phyloP scores from a whole-genome alignment of 2,329 filamentous ascomycete genomes.

The Aspergillus sp. region DNA sequence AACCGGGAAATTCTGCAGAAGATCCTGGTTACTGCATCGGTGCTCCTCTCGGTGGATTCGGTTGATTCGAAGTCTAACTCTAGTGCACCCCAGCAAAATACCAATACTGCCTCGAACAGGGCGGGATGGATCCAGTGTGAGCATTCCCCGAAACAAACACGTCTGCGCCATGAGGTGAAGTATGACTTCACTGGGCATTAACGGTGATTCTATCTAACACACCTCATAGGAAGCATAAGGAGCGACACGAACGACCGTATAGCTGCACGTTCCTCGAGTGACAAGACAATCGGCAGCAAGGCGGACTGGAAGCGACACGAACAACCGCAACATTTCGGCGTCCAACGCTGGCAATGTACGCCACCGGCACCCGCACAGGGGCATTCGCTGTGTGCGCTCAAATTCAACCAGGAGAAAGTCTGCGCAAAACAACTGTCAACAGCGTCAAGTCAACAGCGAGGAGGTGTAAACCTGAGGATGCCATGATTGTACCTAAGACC shows the following conservation, averaged over 20 bases:
- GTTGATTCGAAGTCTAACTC: slow-evolving; percentile 7
- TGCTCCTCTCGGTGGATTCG: slow-evolving; percentile 21
- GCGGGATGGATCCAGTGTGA: slow-evolving; percentile 32
- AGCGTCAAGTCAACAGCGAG: slow-evolving; percentile 45
- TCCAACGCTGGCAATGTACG: slow-evolving; percentile 72
- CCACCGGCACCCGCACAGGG: slow-evolving; percentile 32
- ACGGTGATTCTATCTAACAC: neutral
- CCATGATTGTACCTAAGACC: neutral
- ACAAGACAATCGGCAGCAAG: slow-evolving; percentile 81
- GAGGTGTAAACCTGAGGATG: slow-evolving; percentile 22
- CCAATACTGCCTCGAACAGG: slow-evolving; percentile 20
- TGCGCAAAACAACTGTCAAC: slow-evolving; percentile 64
- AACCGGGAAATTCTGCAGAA: slow-evolving; percentile 35
- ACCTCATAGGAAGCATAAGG: slow-evolving; percentile 71
- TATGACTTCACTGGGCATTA: slow-evolving; percentile 16
- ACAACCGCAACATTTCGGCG: slow-evolving; percentile 74
- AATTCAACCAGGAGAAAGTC: slow-evolving; percentile 58
- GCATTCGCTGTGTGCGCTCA: slow-evolving; percentile 52
- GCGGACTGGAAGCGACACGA: slow-evolving; percentile 95
- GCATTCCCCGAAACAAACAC: slow-evolving; percentile 31
- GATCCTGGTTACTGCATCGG: slow-evolving; percentile 30
- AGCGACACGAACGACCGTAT: slow-evolving; percentile 78
- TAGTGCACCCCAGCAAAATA: neutral
- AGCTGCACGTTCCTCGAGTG: slow-evolving; percentile 72
- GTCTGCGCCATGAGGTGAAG: slow-evolving; percentile 40